Conservation (phyloP, 257 asterid genomes). For the Solanum gandarillasii region DNA sequence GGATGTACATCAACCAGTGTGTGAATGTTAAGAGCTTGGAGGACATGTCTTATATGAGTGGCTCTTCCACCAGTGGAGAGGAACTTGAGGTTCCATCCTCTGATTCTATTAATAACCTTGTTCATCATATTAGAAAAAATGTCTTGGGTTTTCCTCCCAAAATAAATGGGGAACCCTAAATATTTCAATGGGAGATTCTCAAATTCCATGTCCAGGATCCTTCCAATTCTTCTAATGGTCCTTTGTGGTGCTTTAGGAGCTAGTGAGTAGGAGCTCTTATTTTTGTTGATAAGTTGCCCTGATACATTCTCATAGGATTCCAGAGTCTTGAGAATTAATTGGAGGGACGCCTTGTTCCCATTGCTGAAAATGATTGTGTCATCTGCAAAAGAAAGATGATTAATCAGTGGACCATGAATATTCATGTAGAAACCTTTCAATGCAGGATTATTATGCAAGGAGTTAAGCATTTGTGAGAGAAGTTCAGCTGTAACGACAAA, state of each 20-base stretch:
- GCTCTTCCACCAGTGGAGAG: no score
- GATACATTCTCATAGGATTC: not conserved
- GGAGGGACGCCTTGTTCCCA: not conserved
- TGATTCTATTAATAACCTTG: no score
- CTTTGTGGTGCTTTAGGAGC: not conserved
- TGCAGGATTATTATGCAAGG: not conserved
- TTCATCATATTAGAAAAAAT: no score
- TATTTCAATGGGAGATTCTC: no score
- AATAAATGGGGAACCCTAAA: no score
- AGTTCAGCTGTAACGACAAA: not conserved
- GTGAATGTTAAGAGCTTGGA: no score
- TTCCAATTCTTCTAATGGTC: not conserved
- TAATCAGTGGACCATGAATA: not conserved
- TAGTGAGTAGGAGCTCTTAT: not conserved
- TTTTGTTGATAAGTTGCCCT: not conserved
- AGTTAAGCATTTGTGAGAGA: not conserved
- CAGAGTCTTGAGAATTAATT: not conserved
- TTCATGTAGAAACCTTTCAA: not conserved
- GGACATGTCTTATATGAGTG: no score
- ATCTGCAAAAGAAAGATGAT: not conserved
- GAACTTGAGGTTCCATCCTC: no score
- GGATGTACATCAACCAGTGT: no score
- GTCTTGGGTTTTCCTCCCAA: no score
- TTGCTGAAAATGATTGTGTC: not conserved
- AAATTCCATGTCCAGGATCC: no score